Base-by-base conservation (phyloP, 176 grass and related monocot species). In the Raddia distichophylla region DNA sequence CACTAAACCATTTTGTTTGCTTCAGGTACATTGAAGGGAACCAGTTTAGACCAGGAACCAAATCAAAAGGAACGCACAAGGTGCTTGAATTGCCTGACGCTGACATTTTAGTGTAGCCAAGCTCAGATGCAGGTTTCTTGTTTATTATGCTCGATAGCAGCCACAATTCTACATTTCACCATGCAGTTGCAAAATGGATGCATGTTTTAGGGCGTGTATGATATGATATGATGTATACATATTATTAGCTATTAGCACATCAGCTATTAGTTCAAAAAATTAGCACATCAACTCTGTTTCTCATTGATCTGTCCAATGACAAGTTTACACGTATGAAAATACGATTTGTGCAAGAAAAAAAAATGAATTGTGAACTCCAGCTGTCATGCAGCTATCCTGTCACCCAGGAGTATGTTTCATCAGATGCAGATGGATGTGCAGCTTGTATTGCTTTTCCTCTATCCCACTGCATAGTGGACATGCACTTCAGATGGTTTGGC, bases 11-110 rank as follows among this genome's bases (percentile, higher is more conserved):
- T 83, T 71, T 57, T 57, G 48, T 53, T 73, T 54, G 67, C 67
- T 79, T 79, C 76, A 99, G 96, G 82, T 95, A 85, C 64, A 88
- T 93, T 48, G 96, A 99, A 86, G 91, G 89, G 60, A 95, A 99
- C 68, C 93, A 90, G 61, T 95, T 99, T 75, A 99, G 90, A 69
- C 79, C 96, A 18, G 93, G 93, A 65, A 78, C 80, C 69, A 99
- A 84, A 86, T 82, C 87, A 8, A 99, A 99, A 80, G 93, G 96
- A 62, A 83, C 77, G 15, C 96, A 99, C 84, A 99, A 99, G 76
- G 91, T 93, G 67, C 86, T 99, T 37, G 93, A 99, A 45, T 68
- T 99, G 43, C 86, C 90, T 18, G 93, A 99, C 71, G 87, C 80
- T 8, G 92, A 99, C 80, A 63, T 88, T 70, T 77, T 88, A 73